phyloP scores from a whole-genome alignment of 805 yeast genomes.

The Candida ortonii region DNA sequence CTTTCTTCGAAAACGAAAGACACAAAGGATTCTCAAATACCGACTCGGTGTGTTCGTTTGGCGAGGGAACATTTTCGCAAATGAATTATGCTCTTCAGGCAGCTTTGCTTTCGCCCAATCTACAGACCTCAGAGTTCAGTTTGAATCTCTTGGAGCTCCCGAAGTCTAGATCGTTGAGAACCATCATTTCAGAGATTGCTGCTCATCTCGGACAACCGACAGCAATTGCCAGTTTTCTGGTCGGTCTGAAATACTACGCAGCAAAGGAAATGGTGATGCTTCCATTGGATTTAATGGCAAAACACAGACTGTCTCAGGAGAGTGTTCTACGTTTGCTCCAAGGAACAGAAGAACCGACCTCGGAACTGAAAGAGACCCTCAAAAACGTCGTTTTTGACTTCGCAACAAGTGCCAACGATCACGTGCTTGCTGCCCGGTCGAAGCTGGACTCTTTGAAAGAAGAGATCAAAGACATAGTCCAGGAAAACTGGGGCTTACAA shows the following conservation, averaged over 20 bases:
- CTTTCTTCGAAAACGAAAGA: slow-evolving; percentile 46
- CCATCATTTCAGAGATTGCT: slow-evolving; percentile 51
- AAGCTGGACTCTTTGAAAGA: slow-evolving; percentile 42
- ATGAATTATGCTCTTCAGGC: slow-evolving; percentile 65
- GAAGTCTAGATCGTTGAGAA: slow-evolving; percentile 24
- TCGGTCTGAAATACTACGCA: slow-evolving; percentile 60
- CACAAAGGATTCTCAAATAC: slow-evolving; percentile 40
- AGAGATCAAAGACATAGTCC: slow-evolving; percentile 35
- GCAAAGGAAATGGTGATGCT: slow-evolving; percentile 50
- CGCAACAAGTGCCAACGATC: slow-evolving; percentile 78
- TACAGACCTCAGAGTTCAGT: slow-evolving; percentile 46
- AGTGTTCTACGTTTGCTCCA: slow-evolving; percentile 46
- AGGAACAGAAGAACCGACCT: slow-evolving; percentile 37
- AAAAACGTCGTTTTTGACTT: slow-evolving; percentile 64
- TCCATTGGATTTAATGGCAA: slow-evolving; percentile 60
- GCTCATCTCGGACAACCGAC: slow-evolving; percentile 86
- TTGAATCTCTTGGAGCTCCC: slow-evolving; percentile 47
- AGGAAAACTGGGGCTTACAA: slow-evolving; percentile 8
- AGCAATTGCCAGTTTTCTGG: slow-evolving; percentile 61
- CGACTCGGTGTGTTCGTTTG: slow-evolving; percentile 66
- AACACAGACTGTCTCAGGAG: slow-evolving; percentile 61
- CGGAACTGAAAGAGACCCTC: slow-evolving; percentile 33
- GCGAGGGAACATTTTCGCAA: slow-evolving; percentile 79
- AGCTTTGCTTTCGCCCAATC: slow-evolving; percentile 50
- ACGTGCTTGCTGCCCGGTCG: slow-evolving; percentile 63